phyloP scores from a whole-genome alignment of 331 rosid species.

The Acacia concinna region DNA sequence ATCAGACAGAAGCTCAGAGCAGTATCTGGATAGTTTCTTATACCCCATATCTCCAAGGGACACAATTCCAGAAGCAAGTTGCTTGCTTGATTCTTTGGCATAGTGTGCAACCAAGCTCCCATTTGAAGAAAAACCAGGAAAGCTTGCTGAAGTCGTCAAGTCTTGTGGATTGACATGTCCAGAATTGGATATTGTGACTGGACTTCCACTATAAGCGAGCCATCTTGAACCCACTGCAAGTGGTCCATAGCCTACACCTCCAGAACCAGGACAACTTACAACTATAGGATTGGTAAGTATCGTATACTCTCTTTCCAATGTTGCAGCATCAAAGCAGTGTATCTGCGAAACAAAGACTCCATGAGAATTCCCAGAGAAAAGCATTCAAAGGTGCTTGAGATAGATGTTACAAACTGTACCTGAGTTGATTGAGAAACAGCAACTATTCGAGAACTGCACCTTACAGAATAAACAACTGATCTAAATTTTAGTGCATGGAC shows the following conservation, averaged over 20 bases:
- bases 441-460: slow-evolving; percentile 88
- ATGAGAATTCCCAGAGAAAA: slow-evolving; percentile 20
- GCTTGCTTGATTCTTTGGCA: slow-evolving; percentile 97
- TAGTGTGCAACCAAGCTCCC: slow-evolving; percentile 93
- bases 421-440: slow-evolving; percentile 82
- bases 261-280: slow-evolving; percentile 60
- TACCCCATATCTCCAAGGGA: slow-evolving; percentile 95
- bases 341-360: slow-evolving; percentile 57
- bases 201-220: slow-evolving; percentile 95
- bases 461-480: slow-evolving; percentile 77
- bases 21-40: slow-evolving; percentile 84
- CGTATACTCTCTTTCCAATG: slow-evolving; percentile 78
- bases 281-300: slow-evolving; percentile 78
- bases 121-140: slow-evolving; percentile 73
- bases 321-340: slow-evolving; percentile 79
- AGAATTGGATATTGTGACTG: slow-evolving; percentile 46
- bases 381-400: slow-evolving; percentile 1
- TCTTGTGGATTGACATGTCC: slow-evolving; percentile 83
- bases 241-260: slow-evolving; percentile 87
- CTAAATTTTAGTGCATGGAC: slow-evolving; percentile 85
- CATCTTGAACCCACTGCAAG: slow-evolving; percentile 96
- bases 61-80: slow-evolving; percentile 86
- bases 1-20: slow-evolving; percentile 78
- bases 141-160: slow-evolving; percentile 66
- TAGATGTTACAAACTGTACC: slow-evolving; percentile 47